Base-by-base conservation (phyloP, 305 asterid genomes). In the Salvia sclarea region DNA sequence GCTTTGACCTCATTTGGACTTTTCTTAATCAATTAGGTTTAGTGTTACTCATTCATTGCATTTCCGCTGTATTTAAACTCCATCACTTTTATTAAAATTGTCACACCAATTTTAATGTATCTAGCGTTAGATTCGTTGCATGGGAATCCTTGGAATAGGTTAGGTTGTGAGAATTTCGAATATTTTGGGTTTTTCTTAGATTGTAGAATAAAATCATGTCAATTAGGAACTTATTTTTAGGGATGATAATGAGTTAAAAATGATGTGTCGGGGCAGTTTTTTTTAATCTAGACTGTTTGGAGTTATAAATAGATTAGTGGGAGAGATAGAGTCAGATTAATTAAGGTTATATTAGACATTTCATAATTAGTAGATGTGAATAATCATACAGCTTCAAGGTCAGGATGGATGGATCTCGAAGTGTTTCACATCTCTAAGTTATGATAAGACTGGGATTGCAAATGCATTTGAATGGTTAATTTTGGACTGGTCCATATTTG, bases 1-100 rank as follows among this genome's bases (percentile, higher is more conserved):
- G 63, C 64, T 73, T 70, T 64, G 64, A 76, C 81, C 61, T 38
- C 28, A 65, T 55, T 69, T 47, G 65, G 65, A 45, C 76, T 54
- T 54, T 43, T 43, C 66, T 55, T 37, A 53, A 60, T 66, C 13
- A n/a, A 12, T 58, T 59, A 41, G 59, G 33, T 37, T 18, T 13
- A 1, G 6, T 6, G 24, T 41, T 12, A 0, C 58, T 17, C n/a
- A 37, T 52, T 67, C 68, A 70, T 22, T 71, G 62, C 55, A 50
- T 31, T 68, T 41, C 20, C 25, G 21, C 53, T 9, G 41, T 1
- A 20, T 10, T 66, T 11, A 6, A 9, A 40, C 0, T 41, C 5
- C 17, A 21, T 21, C 33, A n/a, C 40, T 25, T 28, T 22, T 21
- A 52, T 68, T 41, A 28, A 10, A 11, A 21, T 47, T 20, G 12